Evolutionary conservation across 208 protist species (phyloP), one percentile per base, ranked within the genome.

Genomic region (Strigomonas culicis): DNA sequence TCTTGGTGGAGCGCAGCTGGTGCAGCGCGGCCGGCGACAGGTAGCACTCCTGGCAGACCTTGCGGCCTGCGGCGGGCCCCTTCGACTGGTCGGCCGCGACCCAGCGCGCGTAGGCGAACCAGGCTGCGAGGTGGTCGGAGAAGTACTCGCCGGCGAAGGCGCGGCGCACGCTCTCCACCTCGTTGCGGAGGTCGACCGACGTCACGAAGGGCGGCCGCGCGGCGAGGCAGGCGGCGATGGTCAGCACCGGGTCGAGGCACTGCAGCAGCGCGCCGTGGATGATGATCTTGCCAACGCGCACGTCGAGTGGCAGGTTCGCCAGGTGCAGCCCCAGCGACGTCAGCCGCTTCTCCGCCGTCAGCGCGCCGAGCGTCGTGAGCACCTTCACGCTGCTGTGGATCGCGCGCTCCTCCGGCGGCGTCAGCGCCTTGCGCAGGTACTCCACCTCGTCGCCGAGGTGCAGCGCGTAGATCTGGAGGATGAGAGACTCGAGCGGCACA

Each of bases 201-300:
- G 87, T 74, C 22, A 98, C 51, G 70, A 99, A 98, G 11, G 95
- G 96, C 55, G 82, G 86, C 21, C 93, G 90, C 10, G 86, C 73
- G 19, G 81, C 74, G 2, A 96, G 73, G 64, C 84, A 90, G 0
- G 98, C 98, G 8, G 96, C 96, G 62, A 99, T 97, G 13, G 97
- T 99, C 30, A 99, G 74, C 22, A 98, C 86, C 7, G 97, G 97
- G 69, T 99, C 97, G 19, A 98, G 28, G 83, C 98, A 99, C 43
- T 94, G 74, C 43, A 99, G 86, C 22, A 99, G 78, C 21, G 88
- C 90, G 50, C 88, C 93, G 70, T 96, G 97, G n/a, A 98, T 88
- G 59, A 98, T 92, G 93, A 98, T 97, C 70, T 98, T 98, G 30
- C 57, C 94, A 21, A 97, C 69, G 47, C 83, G 79, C 53, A 93